A percentile compares a stretch with the other conserved stretches of the same genome.
These are phyloP conservation scores for Tritrichomonas foetus DNA, from an alignment of 208 protist genomes.

Conservation along the genomic window DNA sequence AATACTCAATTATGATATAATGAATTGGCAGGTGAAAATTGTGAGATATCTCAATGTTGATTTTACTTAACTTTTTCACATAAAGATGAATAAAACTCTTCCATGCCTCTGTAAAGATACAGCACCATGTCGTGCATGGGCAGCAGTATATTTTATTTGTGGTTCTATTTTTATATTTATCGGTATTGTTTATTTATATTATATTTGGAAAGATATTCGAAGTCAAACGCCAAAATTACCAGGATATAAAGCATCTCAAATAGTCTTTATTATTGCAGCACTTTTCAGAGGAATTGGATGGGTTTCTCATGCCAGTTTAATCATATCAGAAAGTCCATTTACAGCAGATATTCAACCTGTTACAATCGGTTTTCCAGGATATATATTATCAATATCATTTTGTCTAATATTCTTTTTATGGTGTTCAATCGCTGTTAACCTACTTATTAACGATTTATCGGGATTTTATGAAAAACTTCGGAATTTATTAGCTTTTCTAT, in stretches of 20 bases:
- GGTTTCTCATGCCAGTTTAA: not conserved
- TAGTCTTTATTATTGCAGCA: not conserved
- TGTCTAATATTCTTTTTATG: not conserved
- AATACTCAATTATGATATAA: too few relatives aligned
- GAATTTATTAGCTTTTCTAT: not conserved
- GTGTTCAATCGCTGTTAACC: not conserved
- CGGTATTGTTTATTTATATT: not conserved
- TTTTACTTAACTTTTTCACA: too few relatives aligned
- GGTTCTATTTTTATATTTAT: not conserved
- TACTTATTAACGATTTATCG: not conserved
- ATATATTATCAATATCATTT: not conserved
- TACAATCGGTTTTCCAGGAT: not conserved
- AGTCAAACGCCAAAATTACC: not conserved
- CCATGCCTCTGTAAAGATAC: too few relatives aligned
- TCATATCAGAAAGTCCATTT: not conserved
- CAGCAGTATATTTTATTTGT: not conserved
- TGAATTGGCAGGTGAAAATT: too few relatives aligned
- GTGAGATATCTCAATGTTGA: too few relatives aligned
- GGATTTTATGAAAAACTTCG: not conserved
- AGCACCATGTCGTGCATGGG: too few relatives aligned
- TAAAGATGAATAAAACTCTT: too few relatives aligned
- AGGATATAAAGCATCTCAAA: not conserved
- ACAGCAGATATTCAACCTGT: not conserved
- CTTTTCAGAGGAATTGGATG: not conserved
- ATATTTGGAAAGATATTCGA: not conserved